phyloP scores from a whole-genome alignment of 129 eudicot genomes.

The Smallanthus sonchifolius region DNA sequence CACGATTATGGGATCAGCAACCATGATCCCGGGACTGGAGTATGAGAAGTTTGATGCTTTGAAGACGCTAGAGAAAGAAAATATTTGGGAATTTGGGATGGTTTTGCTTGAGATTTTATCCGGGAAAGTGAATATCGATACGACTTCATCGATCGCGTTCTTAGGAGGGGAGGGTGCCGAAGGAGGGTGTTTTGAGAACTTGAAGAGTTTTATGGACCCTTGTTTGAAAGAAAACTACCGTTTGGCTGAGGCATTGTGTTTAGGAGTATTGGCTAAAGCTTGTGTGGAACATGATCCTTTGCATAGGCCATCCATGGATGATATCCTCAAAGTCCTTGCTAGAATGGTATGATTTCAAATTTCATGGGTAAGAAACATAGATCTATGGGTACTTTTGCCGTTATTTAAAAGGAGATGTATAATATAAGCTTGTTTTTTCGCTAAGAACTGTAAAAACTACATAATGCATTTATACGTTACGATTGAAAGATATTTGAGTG shows the following conservation, averaged over 20 bases:
- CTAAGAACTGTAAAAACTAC: background rate
- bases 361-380: background rate
- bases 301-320: slow-evolving; percentile 78
- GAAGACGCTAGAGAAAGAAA: slow-evolving; percentile 42
- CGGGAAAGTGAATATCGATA: slow-evolving; percentile 42
- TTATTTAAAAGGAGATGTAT: background rate
- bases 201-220: slow-evolving; percentile 66
- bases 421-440: background rate
- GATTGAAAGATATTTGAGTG: too few relatives aligned
- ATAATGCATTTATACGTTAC: too few relatives aligned
- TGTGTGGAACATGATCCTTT: slow-evolving; percentile 70
- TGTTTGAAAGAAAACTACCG: slow-evolving; percentile 62
- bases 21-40: slow-evolving; percentile 18
- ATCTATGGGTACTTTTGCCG: background rate
- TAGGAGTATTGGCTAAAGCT: slow-evolving; percentile 75
- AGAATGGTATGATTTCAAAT: slow-evolving; percentile 50
- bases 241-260: slow-evolving; percentile 77
- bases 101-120: slow-evolving; percentile 69
- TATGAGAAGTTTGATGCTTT: slow-evolving; percentile 31
- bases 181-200: slow-evolving; percentile 71
- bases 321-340: slow-evolving; percentile 71
- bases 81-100: slow-evolving; percentile 65
- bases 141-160: slow-evolving; percentile 40
- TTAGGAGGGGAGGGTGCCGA: slow-evolving; percentile 59
- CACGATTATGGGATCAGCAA: background rate